Percentiles rank a stretch among this genome's conserved stretches.
Conservation (phyloP, 495 filamentous ascomycete species). For the Thermothielavioides terrestris region DNA sequence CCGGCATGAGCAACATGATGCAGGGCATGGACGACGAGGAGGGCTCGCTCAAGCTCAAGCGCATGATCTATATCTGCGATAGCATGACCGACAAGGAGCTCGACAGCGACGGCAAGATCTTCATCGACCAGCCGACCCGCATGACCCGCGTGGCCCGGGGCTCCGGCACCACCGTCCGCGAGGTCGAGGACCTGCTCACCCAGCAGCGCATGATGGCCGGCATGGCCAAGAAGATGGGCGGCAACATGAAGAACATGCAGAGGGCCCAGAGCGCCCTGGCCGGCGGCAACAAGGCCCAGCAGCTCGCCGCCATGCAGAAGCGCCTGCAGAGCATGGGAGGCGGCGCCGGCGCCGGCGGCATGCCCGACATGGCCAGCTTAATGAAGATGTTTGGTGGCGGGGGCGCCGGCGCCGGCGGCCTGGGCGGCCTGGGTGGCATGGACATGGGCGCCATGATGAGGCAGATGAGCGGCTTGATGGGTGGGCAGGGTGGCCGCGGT, state of each 20-base stretch:
- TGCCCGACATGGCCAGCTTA: conserved; percentile 73
- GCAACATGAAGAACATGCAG: conserved; percentile 94
- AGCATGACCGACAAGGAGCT: conserved; percentile 94
- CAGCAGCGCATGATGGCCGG: conserved; percentile 98
- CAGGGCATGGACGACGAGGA: conserved; percentile 95
- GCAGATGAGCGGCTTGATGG: conserved; percentile 59
- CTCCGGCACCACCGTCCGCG: conserved; percentile 81
- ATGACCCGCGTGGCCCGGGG: conserved; percentile 90
- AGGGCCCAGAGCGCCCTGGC: conserved; percentile 83
- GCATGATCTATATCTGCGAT: conserved; percentile 99
- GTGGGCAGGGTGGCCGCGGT: conserved; percentile 22
- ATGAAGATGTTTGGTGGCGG: conserved; percentile 79
- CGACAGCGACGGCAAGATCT: conserved; percentile 88
- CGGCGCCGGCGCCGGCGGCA: conserved; percentile 35
- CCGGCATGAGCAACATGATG: conserved; percentile 86
- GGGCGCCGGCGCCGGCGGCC: conserved; percentile 33
- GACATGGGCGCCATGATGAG: conserved; percentile 80
- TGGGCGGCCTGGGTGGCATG: conserved; percentile 57
- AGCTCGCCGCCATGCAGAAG: conserved; percentile 97
- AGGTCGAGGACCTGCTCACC: conserved; percentile 94
- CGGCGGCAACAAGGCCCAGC: conserved; percentile 77
- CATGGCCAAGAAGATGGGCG: conserved; percentile 98
- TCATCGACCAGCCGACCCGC: conserved; percentile 83
- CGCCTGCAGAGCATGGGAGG: conserved; percentile 87
- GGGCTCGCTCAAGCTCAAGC: conserved; percentile 80